Evolutionary conservation across 768 basidiomycete species (phyloP).

Genomic region (Leccinum disarticulatum): DNA sequence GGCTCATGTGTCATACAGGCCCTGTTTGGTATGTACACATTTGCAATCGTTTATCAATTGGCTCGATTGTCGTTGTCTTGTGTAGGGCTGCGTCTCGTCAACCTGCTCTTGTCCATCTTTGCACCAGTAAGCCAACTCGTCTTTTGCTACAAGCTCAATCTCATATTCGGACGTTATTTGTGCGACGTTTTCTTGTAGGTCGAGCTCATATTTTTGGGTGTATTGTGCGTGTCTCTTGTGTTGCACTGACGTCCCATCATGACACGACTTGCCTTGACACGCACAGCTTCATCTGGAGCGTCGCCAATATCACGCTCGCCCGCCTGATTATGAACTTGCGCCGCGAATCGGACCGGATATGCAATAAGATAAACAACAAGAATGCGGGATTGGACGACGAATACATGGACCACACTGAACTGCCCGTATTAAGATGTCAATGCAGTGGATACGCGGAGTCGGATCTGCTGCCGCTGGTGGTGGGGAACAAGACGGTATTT

Average conservation of each 20-base stretch:
- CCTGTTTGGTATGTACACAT: conserved; percentile 7
- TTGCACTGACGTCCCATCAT: too few relatives aligned
- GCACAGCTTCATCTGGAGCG: too few relatives aligned
- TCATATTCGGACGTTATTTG: neutral
- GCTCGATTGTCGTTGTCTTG: neutral
- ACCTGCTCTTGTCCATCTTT: conserved; percentile 19
- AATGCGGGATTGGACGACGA: too few relatives aligned
- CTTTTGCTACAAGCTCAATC: too few relatives aligned
- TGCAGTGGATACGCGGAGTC: neutral
- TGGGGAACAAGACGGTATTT: neutral
- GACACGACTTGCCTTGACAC: too few relatives aligned
- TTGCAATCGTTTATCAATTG: neutral
- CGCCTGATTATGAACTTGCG: too few relatives aligned
- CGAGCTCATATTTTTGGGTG: conserved; percentile 21
- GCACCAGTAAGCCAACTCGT: conserved; percentile 22
- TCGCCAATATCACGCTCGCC: too few relatives aligned
- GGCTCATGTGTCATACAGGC: neutral
- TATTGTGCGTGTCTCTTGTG: too few relatives aligned
- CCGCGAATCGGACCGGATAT: neutral
- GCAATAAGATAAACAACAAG: neutral
- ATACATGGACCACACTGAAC: conserved; percentile 2
- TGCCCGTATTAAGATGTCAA: conserved; percentile 3
- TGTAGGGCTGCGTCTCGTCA: conserved; percentile 20
- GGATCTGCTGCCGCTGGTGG: neutral
- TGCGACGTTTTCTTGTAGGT: conserved; percentile 3